These are phyloP conservation scores for Camelina hispida DNA, from an alignment of 345 rosid genomes.

Conservation along the genomic window DNA sequence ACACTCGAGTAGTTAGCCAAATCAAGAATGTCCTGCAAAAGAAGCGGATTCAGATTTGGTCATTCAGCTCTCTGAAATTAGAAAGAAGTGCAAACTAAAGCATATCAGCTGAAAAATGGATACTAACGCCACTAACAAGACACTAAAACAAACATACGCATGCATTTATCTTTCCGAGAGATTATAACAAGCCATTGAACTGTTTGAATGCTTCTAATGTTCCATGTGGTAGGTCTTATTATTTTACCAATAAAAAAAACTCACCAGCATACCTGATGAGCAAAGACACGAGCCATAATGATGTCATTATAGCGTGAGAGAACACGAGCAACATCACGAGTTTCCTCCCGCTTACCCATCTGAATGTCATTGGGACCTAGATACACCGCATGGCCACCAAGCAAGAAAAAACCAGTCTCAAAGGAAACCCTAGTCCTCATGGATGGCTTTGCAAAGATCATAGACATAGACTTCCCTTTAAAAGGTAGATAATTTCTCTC, in stretches of 20 bases:
- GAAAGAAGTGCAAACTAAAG: not conserved
- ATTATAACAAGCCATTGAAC: slow-evolving; percentile 9
- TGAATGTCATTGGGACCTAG: slow-evolving; percentile 91
- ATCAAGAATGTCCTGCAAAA: slow-evolving; percentile 81
- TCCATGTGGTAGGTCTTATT: too few relatives aligned
- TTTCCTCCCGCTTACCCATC: slow-evolving; percentile 97
- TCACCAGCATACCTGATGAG: slow-evolving; percentile 98
- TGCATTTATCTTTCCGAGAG: not conserved
- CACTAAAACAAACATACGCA: not conserved
- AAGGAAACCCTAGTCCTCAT: slow-evolving; percentile 97
- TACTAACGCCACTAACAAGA: not conserved
- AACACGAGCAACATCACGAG: slow-evolving; percentile 97
- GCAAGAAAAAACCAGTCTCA: slow-evolving; percentile 93
- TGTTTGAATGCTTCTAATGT: not conserved
- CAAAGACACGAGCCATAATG: slow-evolving; percentile 94
- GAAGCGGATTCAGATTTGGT: slow-evolving; percentile 14
- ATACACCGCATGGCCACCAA: slow-evolving; percentile 95
- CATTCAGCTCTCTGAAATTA: not conserved
- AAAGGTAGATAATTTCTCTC: slow-evolving; percentile 78
- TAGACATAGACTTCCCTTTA: slow-evolving; percentile 93
- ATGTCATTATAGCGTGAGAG: slow-evolving; percentile 86
- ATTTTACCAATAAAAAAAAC: too few relatives aligned
- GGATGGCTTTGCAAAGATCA: slow-evolving; percentile 97
- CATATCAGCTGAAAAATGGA: not conserved
- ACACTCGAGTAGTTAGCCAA: slow-evolving; percentile 83